Evolutionary conservation across 495 filamentous ascomycete species (phyloP), one percentile per base, ranked within the genome.

Genomic region (Astrothelium macrocarpum): DNA sequence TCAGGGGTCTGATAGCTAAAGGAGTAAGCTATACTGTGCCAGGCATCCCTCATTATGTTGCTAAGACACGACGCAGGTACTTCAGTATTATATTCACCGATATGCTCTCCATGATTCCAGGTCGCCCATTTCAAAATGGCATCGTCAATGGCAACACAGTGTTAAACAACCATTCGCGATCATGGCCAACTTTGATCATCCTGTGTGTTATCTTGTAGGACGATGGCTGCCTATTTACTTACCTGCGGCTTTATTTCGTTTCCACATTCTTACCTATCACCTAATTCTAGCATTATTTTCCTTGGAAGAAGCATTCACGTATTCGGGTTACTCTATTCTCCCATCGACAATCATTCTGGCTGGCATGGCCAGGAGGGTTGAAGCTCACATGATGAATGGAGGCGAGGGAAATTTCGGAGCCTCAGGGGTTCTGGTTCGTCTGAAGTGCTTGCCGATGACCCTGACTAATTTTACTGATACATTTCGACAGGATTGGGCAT

Each of bases 181-280:
- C 56, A 83, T 80, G 66, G 87, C 80, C 45, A 85, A 87, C 70
- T 90, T 90, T 71, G 91, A 97, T 73, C 90, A 96, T 67, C 90
- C 91, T 0, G 32, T 87, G n/a, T 76, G 83, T 3, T 88, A 90
- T 66, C 74, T 95, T 1, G 68, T 95, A 12, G 75, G 78, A 61
- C 84, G 80, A 58, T 89, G 90, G 68, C 42, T 92, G 23, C 92
- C 92, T 0, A 80, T 84, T 20, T 92, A 90, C 72, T 67, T 87
- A 2, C 90, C 92, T 10, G 86, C 87, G 1, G 71, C 78, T 64
- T 72, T 80, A 18, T 87, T 83, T 76, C 86, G 76, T 70, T 85
- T 81, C 61, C 92, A 97, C 74, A 78, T 95, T 59, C 77, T 96
- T 60, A 92, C 89, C 1, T 95, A 85, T 78, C 79, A 91, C 59